These are phyloP conservation scores for Zymoseptoria crescenta DNA, from an alignment of 2,329 filamentous ascomycete species.

Conservation along the genomic window DNA sequence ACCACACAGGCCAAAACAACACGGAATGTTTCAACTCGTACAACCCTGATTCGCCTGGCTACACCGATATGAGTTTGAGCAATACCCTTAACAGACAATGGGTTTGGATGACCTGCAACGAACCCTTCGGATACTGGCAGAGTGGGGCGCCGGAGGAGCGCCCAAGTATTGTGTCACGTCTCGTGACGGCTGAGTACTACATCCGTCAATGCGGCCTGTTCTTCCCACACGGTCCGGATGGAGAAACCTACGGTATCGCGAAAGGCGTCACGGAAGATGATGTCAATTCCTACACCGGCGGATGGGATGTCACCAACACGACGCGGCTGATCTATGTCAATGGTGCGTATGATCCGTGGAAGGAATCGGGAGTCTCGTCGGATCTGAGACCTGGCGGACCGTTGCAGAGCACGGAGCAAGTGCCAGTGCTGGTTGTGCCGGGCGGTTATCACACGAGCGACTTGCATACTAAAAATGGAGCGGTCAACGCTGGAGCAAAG, in stretches of 20 bases:
- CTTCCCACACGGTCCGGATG: conserved; percentile 45
- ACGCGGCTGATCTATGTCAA: conserved; percentile 52
- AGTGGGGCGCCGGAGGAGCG: conserved; percentile 42
- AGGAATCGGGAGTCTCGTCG: conserved; percentile 46
- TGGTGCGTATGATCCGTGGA: conserved; percentile 55
- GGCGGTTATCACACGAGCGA: conserved; percentile 52
- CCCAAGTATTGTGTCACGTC: conserved; percentile 45
- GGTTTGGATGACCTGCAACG: conserved; percentile 56
- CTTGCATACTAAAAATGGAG: conserved; percentile 40
- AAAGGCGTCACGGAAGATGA: conserved; percentile 40
- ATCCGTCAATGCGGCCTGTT: conserved; percentile 48
- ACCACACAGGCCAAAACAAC: conserved; percentile 38
- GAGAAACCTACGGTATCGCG: conserved; percentile 43
- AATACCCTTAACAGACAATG: conserved; percentile 48
- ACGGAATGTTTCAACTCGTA: conserved; percentile 49
- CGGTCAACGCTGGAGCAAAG: conserved; percentile 41
- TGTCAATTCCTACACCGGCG: conserved; percentile 48
- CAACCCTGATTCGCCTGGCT: conserved; percentile 43
- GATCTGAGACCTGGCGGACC: conserved; percentile 49
- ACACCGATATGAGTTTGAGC: conserved; percentile 40
- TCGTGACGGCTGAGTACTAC: conserved; percentile 46
- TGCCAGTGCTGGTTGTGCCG: conserved; percentile 48
- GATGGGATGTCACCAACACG: conserved; percentile 49
- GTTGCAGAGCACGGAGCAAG: conserved; percentile 38
- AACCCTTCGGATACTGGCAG: conserved; percentile 52